phyloP scores from a whole-genome alignment of 1,284 basidiomycete genomes.

The Phellinidium pouzarii region DNA sequence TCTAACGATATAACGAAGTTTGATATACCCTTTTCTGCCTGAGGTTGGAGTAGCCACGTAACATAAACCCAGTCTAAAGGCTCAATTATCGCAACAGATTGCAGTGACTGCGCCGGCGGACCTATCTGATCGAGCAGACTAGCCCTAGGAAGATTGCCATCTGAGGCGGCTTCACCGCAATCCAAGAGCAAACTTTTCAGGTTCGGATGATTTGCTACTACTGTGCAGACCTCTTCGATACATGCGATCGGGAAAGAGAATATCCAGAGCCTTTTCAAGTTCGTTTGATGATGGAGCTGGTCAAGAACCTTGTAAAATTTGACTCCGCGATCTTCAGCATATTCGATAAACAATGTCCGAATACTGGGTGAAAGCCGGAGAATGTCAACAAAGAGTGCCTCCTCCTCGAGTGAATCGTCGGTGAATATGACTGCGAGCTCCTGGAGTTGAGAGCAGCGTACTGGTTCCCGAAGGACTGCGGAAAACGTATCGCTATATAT shows the following conservation, averaged over 20 bases:
- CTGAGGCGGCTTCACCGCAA: too few relatives aligned
- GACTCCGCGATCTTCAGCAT: background rate
- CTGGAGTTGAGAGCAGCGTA: background rate
- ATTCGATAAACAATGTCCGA: background rate
- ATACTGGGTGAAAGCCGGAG: background rate
- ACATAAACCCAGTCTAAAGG: conserved; percentile 4
- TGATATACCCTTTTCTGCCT: background rate
- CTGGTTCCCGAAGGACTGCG: background rate
- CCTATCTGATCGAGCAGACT: background rate
- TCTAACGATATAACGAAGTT: conserved; percentile 1
- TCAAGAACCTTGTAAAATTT: background rate
- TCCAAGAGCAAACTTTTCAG: conserved; percentile 10
- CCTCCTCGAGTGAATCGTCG: background rate
- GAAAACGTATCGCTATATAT: background rate
- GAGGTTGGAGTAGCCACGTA: background rate
- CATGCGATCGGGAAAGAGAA: background rate
- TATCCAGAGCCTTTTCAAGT: conserved; percentile 4
- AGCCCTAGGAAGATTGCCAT: background rate
- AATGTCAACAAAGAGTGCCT: background rate
- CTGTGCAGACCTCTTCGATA: background rate
- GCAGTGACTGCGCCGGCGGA: background rate
- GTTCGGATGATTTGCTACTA: background rate
- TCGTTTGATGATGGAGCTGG: background rate
- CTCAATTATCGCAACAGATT: conserved; percentile 2
- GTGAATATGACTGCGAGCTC: conserved; percentile 3